A percentile compares a stretch with the other conserved stretches of the same genome.
Conservation (phyloP, 1,139 yeast genomes). For the Pichia sp. region DNA sequence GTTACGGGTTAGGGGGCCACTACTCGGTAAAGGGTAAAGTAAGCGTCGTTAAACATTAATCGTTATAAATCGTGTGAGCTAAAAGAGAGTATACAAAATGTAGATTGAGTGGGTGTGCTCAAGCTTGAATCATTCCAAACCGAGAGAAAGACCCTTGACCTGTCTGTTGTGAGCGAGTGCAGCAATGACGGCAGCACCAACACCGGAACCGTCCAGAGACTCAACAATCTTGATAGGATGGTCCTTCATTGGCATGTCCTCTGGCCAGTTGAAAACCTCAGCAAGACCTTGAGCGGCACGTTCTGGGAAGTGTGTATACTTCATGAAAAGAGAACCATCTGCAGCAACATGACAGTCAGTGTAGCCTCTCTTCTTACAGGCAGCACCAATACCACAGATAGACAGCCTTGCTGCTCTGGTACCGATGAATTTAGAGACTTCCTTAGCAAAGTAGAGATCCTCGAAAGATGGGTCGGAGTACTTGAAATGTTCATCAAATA, state of each 20-base stretch:
- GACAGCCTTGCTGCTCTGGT: slow-evolving; percentile 91
- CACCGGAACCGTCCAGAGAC: slow-evolving; percentile 99
- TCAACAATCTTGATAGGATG: slow-evolving; percentile 82
- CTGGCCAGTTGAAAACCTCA: slow-evolving; percentile 82
- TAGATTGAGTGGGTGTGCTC: too few species aligned
- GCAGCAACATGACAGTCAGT: slow-evolving; percentile 86
- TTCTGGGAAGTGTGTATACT: slow-evolving; percentile 87
- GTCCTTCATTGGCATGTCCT: slow-evolving; percentile 34
- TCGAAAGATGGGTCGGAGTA: slow-evolving; percentile 63
- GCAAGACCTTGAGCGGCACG: slow-evolving; percentile 88
- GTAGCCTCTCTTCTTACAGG: slow-evolving; percentile 85
- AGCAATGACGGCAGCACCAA: slow-evolving; percentile 97
- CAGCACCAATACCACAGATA: slow-evolving; percentile 95
- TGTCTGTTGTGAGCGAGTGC: slow-evolving; percentile 83
- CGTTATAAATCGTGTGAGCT: too few species aligned
- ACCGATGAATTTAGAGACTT: slow-evolving; percentile 82
- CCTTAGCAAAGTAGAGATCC: slow-evolving; percentile 80
- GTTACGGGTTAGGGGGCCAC: too few species aligned
- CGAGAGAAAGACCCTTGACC: slow-evolving; percentile 67
- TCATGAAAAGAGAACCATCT: slow-evolving; percentile 93
- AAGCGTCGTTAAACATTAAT: too few species aligned
- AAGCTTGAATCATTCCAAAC: slow-evolving; percentile 33
- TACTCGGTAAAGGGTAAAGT: too few species aligned
- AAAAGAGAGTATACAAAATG: too few species aligned
- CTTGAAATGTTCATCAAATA: slow-evolving; percentile 50